Evolutionary conservation across 257 asterid species (phyloP), one percentile per base, ranked within the genome.

Genomic region (Solanum pinnatisectum): DNA sequence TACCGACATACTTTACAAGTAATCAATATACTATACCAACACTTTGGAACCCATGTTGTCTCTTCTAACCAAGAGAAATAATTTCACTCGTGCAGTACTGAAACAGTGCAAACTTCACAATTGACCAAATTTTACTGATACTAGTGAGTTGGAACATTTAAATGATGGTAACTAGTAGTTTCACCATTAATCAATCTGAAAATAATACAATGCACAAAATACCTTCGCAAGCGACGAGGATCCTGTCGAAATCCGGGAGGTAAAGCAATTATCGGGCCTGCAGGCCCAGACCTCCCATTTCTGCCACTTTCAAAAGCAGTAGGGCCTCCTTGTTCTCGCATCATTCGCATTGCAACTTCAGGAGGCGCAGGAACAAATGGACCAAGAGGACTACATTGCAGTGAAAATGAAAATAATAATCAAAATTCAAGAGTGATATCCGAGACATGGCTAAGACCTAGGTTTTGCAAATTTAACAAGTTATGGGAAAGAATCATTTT

Each of bases 321-420:
- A 60, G 99, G 95, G 30, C 98, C 98, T 49, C 98, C 99, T 88
- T 96, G 98, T 37, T 97, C 99, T 68, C 98, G 95, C 92, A 97
- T 67, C 98, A 97, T 97, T 83, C 89, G 96, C 99, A 97, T 97
- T 59, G 99, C 99, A 90, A 97, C 98, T 90, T 97, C 99, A 65
- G 99, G 99, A 86, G 99, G 99, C 27, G 99, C 98, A 72, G 99
- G 99, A 82, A 97, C 98, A 74, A 97, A 97, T 49, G 99, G 99
- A 49, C 99, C 99, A 91, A 97, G 90, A 36, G 99, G 99, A 82
- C 99, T 97, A 93, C 91, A 92, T 82, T 49, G 70, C 90, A 89
- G 84, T 84, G 60, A 70, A 83, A 49, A 33, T 11, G n/a, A 52
- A 46, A n/a, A 68, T n/a, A 56, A 67, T 8, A 86, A 23, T 23